These are phyloP conservation scores for Akanthomyces lecanii DNA, from an alignment of 2,329 filamentous ascomycete genomes.

Conservation along the genomic window DNA sequence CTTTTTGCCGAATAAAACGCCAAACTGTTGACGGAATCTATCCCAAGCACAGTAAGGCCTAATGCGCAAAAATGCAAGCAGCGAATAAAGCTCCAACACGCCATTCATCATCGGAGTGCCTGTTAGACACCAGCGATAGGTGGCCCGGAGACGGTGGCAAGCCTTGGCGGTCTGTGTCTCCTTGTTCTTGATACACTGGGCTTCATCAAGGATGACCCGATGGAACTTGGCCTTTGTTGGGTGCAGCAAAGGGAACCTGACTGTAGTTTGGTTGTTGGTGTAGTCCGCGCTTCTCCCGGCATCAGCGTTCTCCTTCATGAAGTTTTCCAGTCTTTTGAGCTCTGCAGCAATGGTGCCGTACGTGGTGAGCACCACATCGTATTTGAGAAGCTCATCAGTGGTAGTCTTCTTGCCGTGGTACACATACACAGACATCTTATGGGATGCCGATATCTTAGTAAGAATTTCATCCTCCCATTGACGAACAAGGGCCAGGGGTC, in stretches of 20 bases:
- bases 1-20: constrained; percentile 32
- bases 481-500: constrained; percentile 71
- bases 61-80: constrained; percentile 74
- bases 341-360: constrained; percentile 68
- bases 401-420: constrained; percentile 66
- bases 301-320: constrained; percentile 45
- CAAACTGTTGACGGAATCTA: constrained; percentile 54
- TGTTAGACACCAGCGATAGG: constrained; percentile 74
- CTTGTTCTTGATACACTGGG: constrained; percentile 77
- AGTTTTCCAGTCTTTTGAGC: constrained; percentile 59
- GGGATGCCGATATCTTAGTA: constrained; percentile 57
- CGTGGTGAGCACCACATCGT: constrained; percentile 79
- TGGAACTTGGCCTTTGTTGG: constrained; percentile 61
- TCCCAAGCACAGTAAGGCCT: constrained; percentile 65
- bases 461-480: constrained; percentile 83
- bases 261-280: constrained; percentile 32
- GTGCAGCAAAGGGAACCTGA: constrained; percentile 56
- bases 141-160: constrained; percentile 60
- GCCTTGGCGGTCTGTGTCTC: constrained; percentile 68
- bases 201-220: constrained; percentile 80
- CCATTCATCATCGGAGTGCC: constrained; percentile 89
- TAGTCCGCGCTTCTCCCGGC: constrained; percentile 29
- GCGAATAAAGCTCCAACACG: constrained; percentile 70
- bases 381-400: constrained; percentile 56
- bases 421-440: constrained; percentile 62